Conservation (phyloP, 805 yeast genomes). For the Candida peoriensis region DNA sequence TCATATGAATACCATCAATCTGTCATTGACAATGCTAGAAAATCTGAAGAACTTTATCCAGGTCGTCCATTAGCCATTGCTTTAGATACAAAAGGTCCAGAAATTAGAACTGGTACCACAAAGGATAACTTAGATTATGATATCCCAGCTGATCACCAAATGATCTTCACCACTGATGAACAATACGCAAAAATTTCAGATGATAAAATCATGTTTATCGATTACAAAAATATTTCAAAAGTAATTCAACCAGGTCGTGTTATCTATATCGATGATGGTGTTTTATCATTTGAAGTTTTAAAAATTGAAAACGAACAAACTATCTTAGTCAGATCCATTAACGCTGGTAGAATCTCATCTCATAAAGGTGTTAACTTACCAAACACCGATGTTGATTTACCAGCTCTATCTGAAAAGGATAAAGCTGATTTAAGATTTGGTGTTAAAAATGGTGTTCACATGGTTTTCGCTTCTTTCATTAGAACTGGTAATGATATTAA, state of each 20-base stretch:
- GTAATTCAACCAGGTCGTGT: conserved; percentile 84
- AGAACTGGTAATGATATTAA: conserved; percentile 88
- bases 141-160: conserved; percentile 78
- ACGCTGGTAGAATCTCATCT: conserved; percentile 92
- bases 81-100: conserved; percentile 98
- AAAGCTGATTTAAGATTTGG: conserved; percentile 89
- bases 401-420: conserved; percentile 97
- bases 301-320: conserved; percentile 77
- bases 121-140: conserved; percentile 74
- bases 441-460: conserved; percentile 95
- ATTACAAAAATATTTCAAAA: conserved; percentile 94
- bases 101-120: conserved; percentile 98
- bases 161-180: conserved; percentile 91
- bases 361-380: conserved; percentile 99
- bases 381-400: conserved; percentile 97
- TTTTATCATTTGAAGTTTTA: conserved; percentile 86
- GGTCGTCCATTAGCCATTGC: conserved; percentile 99
- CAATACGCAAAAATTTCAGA: conserved; percentile 66
- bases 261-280: conserved; percentile 98
- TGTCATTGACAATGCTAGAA: conserved; percentile 93
- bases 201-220: conserved; percentile 81
- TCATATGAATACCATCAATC: conserved; percentile 96
- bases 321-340: conserved; percentile 82
- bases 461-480: conserved; percentile 98
- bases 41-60: conserved; percentile 82